These are phyloP conservation scores for Amanita rimosa DNA, from an alignment of 768 basidiomycete genomes.

Conservation along the genomic window DNA sequence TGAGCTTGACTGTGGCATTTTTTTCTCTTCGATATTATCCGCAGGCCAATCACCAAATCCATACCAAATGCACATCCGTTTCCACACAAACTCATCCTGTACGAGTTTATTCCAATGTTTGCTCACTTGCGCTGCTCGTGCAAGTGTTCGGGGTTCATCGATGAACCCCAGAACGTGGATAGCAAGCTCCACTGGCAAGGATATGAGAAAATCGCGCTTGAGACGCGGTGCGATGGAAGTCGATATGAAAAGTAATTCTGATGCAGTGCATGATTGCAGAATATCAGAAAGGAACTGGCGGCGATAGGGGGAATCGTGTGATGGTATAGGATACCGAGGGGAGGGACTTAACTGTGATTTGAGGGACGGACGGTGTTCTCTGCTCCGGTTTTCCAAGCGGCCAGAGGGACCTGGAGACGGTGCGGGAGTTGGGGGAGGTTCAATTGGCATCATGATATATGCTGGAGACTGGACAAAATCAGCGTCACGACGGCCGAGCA, in stretches of 20 bases:
- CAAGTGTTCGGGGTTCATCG: conserved; percentile 62
- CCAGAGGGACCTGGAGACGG: conserved; percentile 37
- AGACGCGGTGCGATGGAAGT: conserved; percentile 53
- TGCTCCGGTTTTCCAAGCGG: background rate
- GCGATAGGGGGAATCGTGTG: conserved; percentile 29
- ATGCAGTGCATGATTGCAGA: conserved; percentile 40
- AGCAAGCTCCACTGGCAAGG: conserved; percentile 47
- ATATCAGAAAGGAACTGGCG: conserved; percentile 40
- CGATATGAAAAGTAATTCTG: conserved; percentile 58
- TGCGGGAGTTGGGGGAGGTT: conserved; percentile 51
- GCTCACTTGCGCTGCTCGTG: conserved; percentile 60
- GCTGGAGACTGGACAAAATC: conserved; percentile 7
- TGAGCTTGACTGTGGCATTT: conserved; percentile 2
- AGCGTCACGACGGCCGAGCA: background rate
- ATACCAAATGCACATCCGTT: conserved; percentile 52
- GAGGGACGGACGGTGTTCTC: conserved; percentile 11
- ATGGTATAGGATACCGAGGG: conserved; percentile 2
- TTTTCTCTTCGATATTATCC: conserved; percentile 7
- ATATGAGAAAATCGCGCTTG: conserved; percentile 43
- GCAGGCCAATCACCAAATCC: conserved; percentile 28
- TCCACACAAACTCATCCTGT: conserved; percentile 75
- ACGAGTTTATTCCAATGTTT: conserved; percentile 59
- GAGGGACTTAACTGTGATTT: conserved; percentile 7
- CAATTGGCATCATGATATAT: conserved; percentile 42
- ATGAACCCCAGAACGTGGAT: conserved; percentile 69